phyloP scores from a whole-genome alignment of 169 alveolate genomes.

The Plasmodium blacklocki region DNA sequence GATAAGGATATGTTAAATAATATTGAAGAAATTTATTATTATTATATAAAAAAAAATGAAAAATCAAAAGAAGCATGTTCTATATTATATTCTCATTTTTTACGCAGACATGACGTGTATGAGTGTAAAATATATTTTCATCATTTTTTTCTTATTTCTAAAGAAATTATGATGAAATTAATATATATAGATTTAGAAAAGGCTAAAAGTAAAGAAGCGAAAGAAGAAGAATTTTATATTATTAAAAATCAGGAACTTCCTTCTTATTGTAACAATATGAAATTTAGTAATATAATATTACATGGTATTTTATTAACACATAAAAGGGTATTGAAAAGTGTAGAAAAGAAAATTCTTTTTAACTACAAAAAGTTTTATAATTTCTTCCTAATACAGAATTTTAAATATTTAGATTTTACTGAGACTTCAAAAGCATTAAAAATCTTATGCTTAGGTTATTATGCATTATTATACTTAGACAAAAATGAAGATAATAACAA shows the following conservation, averaged over 20 bases:
- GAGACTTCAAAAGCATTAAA: conserved; percentile 41
- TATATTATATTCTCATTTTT: conserved; percentile 42
- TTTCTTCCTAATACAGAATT: conserved; percentile 51
- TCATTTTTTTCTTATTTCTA: conserved; percentile 40
- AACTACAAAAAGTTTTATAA: conserved; percentile 39
- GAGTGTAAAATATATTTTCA: conserved; percentile 11
- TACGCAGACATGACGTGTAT: conserved; percentile 49
- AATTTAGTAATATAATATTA: conserved; percentile 26
- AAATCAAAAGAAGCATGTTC: conserved; percentile 73
- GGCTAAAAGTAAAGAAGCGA: background rate
- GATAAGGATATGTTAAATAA: conserved; percentile 10
- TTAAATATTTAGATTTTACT: conserved; percentile 22
- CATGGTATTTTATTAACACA: conserved; percentile 68
- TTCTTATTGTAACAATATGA: background rate
- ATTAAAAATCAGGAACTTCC: conserved; percentile 14
- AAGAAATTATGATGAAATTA: conserved; percentile 54
- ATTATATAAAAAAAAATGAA: conserved; percentile 53
- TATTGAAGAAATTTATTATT: conserved; percentile 60
- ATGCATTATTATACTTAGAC: conserved; percentile 44
- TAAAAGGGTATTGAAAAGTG: conserved; percentile 31
- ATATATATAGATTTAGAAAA: conserved; percentile 2
- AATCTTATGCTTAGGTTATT: conserved; percentile 57
- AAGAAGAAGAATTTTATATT: conserved; percentile 6
- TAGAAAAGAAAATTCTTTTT: conserved; percentile 39
- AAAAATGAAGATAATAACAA: background rate